Evolutionary conservation across 2,329 filamentous ascomycete species (phyloP).

Genomic region (Fusarium anthophilum): DNA sequence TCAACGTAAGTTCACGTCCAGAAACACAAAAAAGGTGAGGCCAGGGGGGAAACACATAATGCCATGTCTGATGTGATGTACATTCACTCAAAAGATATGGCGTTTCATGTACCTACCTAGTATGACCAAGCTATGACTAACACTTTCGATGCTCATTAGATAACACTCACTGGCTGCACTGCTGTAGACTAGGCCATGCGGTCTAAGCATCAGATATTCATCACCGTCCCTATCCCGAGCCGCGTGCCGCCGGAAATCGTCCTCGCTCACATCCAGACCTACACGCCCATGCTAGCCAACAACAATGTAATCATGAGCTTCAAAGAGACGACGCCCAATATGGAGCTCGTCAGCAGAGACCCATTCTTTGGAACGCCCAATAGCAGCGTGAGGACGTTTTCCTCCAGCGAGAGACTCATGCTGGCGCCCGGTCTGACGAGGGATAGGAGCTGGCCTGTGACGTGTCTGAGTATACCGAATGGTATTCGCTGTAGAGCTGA

Average conservation of each 20-base stretch:
- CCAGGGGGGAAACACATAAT: neutral
- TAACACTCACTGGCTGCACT: neutral
- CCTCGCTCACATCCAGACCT: slow-evolving; percentile 25
- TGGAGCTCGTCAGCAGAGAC: slow-evolving; percentile 4
- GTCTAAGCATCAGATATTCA: slow-evolving; percentile 17
- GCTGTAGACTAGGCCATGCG: slow-evolving; percentile 19
- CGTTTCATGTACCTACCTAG: neutral
- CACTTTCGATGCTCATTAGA: neutral
- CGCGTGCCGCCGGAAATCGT: slow-evolving; percentile 26
- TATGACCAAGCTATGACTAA: slow-evolving; percentile 19
- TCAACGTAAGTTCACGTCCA: neutral
- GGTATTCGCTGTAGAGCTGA: slow-evolving; percentile 24
- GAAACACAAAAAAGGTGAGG: slow-evolving; percentile 5
- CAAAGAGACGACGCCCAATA: slow-evolving; percentile 7
- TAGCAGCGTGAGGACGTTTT: slow-evolving; percentile 14
- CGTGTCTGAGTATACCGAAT: slow-evolving; percentile 22
- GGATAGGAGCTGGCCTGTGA: slow-evolving; percentile 18
- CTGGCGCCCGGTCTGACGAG: slow-evolving; percentile 13
- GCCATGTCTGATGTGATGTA: neutral
- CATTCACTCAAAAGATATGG: neutral
- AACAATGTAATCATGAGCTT: slow-evolving; percentile 20
- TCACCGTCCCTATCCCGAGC: slow-evolving; percentile 25
- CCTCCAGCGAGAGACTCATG: neutral
- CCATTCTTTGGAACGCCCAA: slow-evolving; percentile 23
- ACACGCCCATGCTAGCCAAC: slow-evolving; percentile 13